phyloP scores from a whole-genome alignment of 2,329 filamentous ascomycete species.

The Metarhizium robertsii region DNA sequence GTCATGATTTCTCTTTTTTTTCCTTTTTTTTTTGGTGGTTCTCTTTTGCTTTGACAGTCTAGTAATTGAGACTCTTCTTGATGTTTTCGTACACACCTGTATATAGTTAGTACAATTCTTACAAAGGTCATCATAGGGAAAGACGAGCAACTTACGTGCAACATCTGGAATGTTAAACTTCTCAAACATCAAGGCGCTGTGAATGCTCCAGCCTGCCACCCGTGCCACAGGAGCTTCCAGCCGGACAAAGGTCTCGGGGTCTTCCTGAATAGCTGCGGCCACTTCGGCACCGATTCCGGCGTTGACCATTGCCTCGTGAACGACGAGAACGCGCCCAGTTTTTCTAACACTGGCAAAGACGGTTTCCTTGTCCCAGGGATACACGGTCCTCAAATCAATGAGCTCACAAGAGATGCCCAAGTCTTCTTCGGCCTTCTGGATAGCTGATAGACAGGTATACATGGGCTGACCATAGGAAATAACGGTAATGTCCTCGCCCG shows the following conservation, averaged over 20 bases:
- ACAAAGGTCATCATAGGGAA: not conserved
- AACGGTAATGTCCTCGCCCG: slow-evolving; percentile 72
- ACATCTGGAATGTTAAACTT: slow-evolving; percentile 78
- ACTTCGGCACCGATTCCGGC: slow-evolving; percentile 84
- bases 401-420: slow-evolving; percentile 70
- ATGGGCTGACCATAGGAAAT: slow-evolving; percentile 85
- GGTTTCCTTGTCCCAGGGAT: slow-evolving; percentile 81
- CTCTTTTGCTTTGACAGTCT: not conserved
- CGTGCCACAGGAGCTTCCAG: slow-evolving; percentile 79
- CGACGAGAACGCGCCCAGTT: slow-evolving; percentile 77
- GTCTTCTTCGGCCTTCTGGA: slow-evolving; percentile 65
- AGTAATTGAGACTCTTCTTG: slow-evolving; percentile 58
- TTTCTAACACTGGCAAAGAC: slow-evolving; percentile 77
- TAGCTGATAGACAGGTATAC: slow-evolving; percentile 72
- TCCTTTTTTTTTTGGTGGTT: not conserved
- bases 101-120: not conserved
- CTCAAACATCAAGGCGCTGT: slow-evolving; percentile 71
- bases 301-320: slow-evolving; percentile 89
- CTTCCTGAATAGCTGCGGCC: slow-evolving; percentile 78
- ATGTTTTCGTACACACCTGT: slow-evolving; percentile 64
- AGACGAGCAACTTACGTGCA: slow-evolving; percentile 54
- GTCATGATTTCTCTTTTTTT: not conserved
- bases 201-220: slow-evolving; percentile 84
- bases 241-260: slow-evolving; percentile 62
- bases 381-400: slow-evolving; percentile 80